Evolutionary conservation across 257 asterid species (phyloP).

Genomic region (Agastache rugosa): DNA sequence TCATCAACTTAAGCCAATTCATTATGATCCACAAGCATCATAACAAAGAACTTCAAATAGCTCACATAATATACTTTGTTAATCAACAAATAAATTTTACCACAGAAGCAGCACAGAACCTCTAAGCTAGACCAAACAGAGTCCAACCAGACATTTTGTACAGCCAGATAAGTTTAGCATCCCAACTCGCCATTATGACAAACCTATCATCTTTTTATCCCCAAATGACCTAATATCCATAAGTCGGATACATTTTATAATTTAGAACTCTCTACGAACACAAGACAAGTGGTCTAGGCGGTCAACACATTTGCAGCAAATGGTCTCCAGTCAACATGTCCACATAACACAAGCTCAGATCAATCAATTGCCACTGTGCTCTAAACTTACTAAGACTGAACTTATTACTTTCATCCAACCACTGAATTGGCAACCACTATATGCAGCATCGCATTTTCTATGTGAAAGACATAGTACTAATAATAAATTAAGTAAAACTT

Average conservation of each 20-base stretch:
- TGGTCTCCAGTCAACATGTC: neutral
- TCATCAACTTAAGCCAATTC: slow-evolving; percentile 9
- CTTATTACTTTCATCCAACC: slow-evolving; percentile 5
- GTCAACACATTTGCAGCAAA: slow-evolving; percentile 16
- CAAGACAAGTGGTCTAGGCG: neutral
- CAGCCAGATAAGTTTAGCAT: neutral
- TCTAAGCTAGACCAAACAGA: slow-evolving; percentile 10
- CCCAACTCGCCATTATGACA: neutral
- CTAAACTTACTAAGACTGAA: slow-evolving; percentile 19
- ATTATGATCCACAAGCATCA: neutral
- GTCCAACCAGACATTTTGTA: neutral
- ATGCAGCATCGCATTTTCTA: neutral
- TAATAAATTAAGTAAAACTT: neutral
- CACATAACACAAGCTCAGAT: slow-evolving; percentile 19
- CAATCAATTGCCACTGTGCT: neutral
- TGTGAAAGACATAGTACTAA: neutral
- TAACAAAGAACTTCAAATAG: neutral
- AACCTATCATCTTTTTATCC: slow-evolving; percentile 19
- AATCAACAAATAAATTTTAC: neutral
- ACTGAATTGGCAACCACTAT: slow-evolving; percentile 1
- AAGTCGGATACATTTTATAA: neutral
- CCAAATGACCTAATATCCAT: slow-evolving; percentile 8
- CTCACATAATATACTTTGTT: neutral
- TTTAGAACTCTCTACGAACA: neutral
- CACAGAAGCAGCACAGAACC: neutral